phyloP scores from a whole-genome alignment of 371 early-diverging fungal genomes.

The Smittium culicis region DNA sequence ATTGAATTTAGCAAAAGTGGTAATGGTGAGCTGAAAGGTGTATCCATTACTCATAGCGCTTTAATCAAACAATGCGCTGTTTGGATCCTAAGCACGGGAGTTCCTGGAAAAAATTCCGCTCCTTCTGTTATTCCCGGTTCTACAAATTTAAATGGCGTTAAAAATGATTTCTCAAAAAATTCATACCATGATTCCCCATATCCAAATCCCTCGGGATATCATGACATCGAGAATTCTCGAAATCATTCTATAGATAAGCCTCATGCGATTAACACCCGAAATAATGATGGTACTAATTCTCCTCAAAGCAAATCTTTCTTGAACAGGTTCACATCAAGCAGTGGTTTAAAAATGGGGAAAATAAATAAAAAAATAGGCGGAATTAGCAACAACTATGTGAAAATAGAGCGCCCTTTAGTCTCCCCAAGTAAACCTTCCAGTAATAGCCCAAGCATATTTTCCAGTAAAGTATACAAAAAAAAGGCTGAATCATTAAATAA shows the following conservation, averaged over 20 bases:
- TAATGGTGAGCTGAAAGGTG: constrained; percentile 72
- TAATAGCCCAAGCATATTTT: neutral
- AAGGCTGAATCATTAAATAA: too few species aligned
- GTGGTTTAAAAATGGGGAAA: neutral
- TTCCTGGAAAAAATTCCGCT: constrained; percentile 8
- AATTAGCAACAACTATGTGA: neutral
- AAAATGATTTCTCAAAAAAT: neutral
- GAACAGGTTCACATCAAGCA: neutral
- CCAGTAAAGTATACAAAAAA: neutral
- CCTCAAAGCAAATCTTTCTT: neutral
- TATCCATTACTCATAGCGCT: constrained; percentile 59
- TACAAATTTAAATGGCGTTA: neutral
- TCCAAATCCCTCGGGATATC: neutral
- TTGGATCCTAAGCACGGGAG: constrained; percentile 28
- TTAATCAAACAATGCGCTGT: constrained; percentile 55
- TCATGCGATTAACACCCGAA: neutral
- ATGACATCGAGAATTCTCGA: neutral
- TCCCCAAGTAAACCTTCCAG: neutral
- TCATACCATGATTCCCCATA: neutral
- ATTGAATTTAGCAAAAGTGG: constrained; percentile 71
- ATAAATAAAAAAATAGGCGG: neutral
- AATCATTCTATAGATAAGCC: neutral
- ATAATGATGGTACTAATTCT: neutral
- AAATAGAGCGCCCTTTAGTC: neutral
- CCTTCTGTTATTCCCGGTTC: neutral